A percentile compares a stretch with the other conserved stretches of the same genome.
These are phyloP conservation scores for Neopestalotiopsis rosae DNA, from an alignment of 2,329 filamentous ascomycete genomes.

Conservation along the genomic window DNA sequence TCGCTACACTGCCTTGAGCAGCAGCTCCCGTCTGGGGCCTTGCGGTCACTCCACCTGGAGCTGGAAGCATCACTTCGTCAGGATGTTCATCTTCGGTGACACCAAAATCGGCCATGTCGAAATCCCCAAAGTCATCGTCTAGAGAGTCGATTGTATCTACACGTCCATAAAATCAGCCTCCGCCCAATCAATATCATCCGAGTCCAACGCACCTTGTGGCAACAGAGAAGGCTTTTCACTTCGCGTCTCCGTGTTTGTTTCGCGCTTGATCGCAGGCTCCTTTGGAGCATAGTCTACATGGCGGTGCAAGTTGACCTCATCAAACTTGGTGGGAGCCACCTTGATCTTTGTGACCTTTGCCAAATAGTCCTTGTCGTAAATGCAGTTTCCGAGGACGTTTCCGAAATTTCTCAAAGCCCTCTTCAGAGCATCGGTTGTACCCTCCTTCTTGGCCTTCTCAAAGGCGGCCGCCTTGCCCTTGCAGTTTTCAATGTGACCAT, in stretches of 20 bases:
- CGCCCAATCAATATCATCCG: constrained; percentile 38
- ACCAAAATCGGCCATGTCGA: constrained; percentile 79
- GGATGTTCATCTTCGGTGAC: constrained; percentile 73
- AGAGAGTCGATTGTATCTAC: constrained; percentile 37
- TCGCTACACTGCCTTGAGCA: constrained; percentile 28
- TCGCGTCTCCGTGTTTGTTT: constrained; percentile 27
- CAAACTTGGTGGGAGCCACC: constrained; percentile 76
- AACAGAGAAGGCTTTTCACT: constrained; percentile 26
- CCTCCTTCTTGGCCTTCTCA: constrained; percentile 98
- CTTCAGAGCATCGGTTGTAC: constrained; percentile 92
- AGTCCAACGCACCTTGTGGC: constrained; percentile 53
- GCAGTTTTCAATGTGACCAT: constrained; percentile 95
- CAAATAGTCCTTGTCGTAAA: constrained; percentile 96
- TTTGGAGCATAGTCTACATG: constrained; percentile 77
- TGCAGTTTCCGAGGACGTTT: constrained; percentile 96
- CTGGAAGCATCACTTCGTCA: constrained; percentile 72
- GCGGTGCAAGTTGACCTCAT: constrained; percentile 79
- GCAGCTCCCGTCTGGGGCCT: constrained; percentile 29
- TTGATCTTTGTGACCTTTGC: constrained; percentile 91
- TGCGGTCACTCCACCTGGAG: constrained; percentile 27
- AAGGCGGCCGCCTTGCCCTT: constrained; percentile 95
- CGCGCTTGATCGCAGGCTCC: constrained; percentile 41
- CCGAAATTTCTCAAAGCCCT: constrained; percentile 89
- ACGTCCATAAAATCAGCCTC: constrained; percentile 38
- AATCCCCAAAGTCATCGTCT: constrained; percentile 56